These are phyloP conservation scores for Kazachstania africana DNA, from an alignment of 805 yeast genomes.

Conservation along the genomic window DNA sequence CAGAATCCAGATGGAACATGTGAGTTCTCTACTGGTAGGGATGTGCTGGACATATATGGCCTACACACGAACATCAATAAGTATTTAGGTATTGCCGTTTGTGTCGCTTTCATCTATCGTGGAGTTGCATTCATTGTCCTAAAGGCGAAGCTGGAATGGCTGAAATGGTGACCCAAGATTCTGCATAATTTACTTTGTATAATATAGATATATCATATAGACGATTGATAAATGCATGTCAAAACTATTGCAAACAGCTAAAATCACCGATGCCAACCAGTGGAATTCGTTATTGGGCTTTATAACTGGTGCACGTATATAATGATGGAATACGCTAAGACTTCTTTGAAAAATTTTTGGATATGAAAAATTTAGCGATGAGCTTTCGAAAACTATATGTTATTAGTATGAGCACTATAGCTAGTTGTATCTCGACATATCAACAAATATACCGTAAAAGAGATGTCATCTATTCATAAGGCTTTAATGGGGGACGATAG, in stretches of 20 bases:
- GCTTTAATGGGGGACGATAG: conserved; percentile 44
- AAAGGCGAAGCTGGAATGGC: conserved; percentile 22
- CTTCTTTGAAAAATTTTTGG: conserved; percentile 4
- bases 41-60: conserved; percentile 42
- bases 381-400: not conserved
- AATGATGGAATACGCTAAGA: too few species aligned
- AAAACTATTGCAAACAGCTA: too few species aligned
- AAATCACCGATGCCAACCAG: too few species aligned
- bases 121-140: conserved; percentile 14
- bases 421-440: not conserved
- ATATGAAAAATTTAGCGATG: conserved; percentile 2
- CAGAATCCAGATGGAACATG: conserved; percentile 30
- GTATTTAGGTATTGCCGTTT: conserved; percentile 26
- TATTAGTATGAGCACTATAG: not conserved
- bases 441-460: too few species aligned
- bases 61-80: conserved; percentile 29
- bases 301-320: too few species aligned
- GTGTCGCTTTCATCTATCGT: conserved; percentile 20
- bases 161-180: conserved; percentile 10
- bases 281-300: too few species aligned
- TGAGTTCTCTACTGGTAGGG: conserved; percentile 38
- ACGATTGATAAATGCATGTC: too few species aligned
- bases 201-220: not conserved
- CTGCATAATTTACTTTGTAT: too few species aligned
- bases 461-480: conserved; percentile 64